Evolutionary conservation across 2,329 filamentous ascomycete genomes (phyloP).

Genomic region (Dissoconium aciculare): DNA sequence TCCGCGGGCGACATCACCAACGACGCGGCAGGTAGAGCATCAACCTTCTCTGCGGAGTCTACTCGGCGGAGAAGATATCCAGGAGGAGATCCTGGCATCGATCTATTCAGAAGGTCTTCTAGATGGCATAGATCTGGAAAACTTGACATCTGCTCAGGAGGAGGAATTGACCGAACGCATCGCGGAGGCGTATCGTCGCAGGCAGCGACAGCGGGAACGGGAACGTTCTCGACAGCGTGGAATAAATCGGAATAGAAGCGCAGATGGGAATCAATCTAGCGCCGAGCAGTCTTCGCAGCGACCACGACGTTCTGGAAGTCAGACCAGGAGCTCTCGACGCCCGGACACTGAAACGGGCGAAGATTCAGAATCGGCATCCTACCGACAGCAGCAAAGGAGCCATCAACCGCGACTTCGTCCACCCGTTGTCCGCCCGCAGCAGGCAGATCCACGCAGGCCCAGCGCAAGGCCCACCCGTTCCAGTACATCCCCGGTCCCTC

Average conservation of each 20-base stretch:
- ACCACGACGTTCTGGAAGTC: no score
- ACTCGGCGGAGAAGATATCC: constrained; percentile 64
- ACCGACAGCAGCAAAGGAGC: no score
- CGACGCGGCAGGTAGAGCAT: constrained; percentile 49
- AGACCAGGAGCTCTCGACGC: no score
- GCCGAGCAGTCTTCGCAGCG: no score
- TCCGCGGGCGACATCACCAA: constrained; percentile 6
- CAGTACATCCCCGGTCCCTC: no score
- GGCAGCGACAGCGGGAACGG: constrained; percentile 44
- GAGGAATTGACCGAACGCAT: constrained; percentile 85
- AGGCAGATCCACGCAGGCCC: no score
- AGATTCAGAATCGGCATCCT: no score
- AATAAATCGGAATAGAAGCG: constrained; percentile 1
- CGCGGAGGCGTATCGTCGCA: constrained; percentile 68
- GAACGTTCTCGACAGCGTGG: constrained; percentile 17
- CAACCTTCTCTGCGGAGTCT: constrained; percentile 78
- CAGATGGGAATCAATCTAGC: neutral
- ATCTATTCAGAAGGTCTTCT: constrained; percentile 77
- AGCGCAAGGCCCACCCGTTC: no score
- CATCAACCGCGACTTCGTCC: no score
- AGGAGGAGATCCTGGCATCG: constrained; percentile 76
- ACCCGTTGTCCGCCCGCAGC: no score
- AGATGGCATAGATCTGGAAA: constrained; percentile 77
- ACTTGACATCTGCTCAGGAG: constrained; percentile 68
- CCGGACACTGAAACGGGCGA: no score